Evolutionary conservation across 306 rosid species (phyloP).

Genomic region (Cucurbita argyrosperma): DNA sequence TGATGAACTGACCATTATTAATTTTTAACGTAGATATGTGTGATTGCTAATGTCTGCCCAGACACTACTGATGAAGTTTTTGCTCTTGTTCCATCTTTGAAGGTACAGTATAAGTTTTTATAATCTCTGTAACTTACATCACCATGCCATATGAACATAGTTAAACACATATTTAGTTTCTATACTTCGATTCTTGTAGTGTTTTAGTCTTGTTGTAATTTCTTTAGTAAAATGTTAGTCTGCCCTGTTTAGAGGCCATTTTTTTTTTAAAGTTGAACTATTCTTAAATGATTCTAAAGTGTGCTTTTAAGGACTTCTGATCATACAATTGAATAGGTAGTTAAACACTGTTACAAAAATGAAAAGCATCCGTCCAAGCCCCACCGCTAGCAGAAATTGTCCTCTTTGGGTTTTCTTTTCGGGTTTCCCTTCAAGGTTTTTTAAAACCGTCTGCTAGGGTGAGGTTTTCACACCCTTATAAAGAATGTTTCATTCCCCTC

Average conservation of each 20-base stretch:
- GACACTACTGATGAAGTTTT: conserved; percentile 57
- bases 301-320: neutral
- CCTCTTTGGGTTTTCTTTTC: too few relatives aligned
- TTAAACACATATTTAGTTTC: neutral
- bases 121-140: neutral
- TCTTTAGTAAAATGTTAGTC: neutral
- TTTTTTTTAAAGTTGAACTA: neutral
- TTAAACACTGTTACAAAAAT: neutral
- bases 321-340: neutral
- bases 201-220: neutral
- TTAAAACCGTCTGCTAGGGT: too few relatives aligned
- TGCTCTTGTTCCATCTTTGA: conserved; percentile 69
- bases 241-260: neutral
- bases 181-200: neutral
- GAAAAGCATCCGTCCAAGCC: neutral
- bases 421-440: too few relatives aligned
- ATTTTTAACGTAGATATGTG: conserved; percentile 50
- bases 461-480: too few relatives aligned
- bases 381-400: too few relatives aligned
- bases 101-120: conserved; percentile 28
- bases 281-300: neutral
- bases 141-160: neutral
- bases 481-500: too few relatives aligned
- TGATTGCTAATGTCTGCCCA: conserved; percentile 74
- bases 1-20: conserved; percentile 9